A percentile compares a stretch with the other conserved stretches of the same genome.
phyloP scores from a whole-genome alignment of 1,139 yeast species.

The Geotrichum citri-aurantii region DNA sequence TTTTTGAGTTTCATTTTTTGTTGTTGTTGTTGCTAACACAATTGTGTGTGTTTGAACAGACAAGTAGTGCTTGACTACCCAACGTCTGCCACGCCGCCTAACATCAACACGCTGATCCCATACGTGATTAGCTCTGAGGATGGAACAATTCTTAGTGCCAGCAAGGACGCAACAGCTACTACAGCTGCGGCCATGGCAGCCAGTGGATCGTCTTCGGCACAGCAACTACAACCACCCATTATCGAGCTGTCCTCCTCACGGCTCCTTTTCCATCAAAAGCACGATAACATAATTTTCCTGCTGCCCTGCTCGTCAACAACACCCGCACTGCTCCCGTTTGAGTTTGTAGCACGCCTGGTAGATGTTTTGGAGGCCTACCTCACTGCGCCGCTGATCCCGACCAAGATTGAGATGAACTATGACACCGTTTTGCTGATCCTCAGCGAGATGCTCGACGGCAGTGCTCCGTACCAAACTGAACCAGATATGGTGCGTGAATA shows the following conservation, averaged over 20 bases:
- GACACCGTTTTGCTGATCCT: slow-evolving; percentile 58
- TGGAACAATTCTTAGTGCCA: slow-evolving; percentile 11
- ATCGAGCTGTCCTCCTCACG: slow-evolving; percentile 33
- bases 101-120: slow-evolving; percentile 41
- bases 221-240: slow-evolving; percentile 16
- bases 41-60: slow-evolving; percentile 25
- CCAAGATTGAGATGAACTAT: slow-evolving; percentile 57
- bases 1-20: slow-evolving; percentile 12
- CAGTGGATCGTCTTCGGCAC: not conserved
- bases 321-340: slow-evolving; percentile 48
- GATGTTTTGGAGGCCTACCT: slow-evolving; percentile 54
- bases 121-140: slow-evolving; percentile 25
- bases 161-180: slow-evolving; percentile 2
- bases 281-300: slow-evolving; percentile 31
- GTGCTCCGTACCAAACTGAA: slow-evolving; percentile 68
- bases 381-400: slow-evolving; percentile 50
- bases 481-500: slow-evolving; percentile 63
- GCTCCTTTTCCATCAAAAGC: slow-evolving; percentile 31
- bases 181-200: not conserved
- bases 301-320: slow-evolving; percentile 32
- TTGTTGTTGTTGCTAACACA: not conserved
- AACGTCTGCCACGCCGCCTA: slow-evolving; percentile 47
- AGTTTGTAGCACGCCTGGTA: slow-evolving; percentile 49
- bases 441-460: slow-evolving; percentile 71
- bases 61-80: slow-evolving; percentile 55